phyloP scores from a whole-genome alignment of 2,329 filamentous ascomycete genomes.

The Botrytis squamosa region DNA sequence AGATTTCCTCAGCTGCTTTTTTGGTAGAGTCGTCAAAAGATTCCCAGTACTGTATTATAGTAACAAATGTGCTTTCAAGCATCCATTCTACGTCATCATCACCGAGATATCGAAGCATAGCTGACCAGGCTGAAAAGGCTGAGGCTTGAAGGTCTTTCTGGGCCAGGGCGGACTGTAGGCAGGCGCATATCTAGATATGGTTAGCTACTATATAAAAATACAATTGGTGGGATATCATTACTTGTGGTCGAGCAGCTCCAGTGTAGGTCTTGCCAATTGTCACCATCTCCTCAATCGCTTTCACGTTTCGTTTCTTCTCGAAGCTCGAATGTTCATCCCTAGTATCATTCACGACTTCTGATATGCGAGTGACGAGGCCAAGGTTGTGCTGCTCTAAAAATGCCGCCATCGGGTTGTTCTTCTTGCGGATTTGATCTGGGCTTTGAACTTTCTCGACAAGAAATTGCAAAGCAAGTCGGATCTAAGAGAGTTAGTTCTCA shows the following conservation, averaged over 20 bases:
- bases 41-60: conserved; percentile 79
- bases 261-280: conserved; percentile 70
- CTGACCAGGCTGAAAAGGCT: conserved; percentile 81
- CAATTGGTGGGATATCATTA: conserved; percentile 53
- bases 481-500: conserved; percentile 28
- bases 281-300: conserved; percentile 86
- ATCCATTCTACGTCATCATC: conserved; percentile 77
- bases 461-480: conserved; percentile 40
- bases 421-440: conserved; percentile 38
- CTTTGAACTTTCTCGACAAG: conserved; percentile 42
- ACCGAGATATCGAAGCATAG: conserved; percentile 71
- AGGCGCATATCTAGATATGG: conserved; percentile 73
- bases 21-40: conserved; percentile 61
- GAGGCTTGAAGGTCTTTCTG: conserved; percentile 71
- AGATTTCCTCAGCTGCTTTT: conserved; percentile 57
- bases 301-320: conserved; percentile 76
- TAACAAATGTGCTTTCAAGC: conserved; percentile 85
- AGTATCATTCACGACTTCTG: conserved; percentile 72
- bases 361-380: conserved; percentile 81
- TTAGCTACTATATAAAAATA: not conserved
- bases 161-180: conserved; percentile 78
- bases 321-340: conserved; percentile 53
- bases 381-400: conserved; percentile 85
- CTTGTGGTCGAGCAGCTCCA: conserved; percentile 80
- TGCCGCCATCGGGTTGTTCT: conserved; percentile 61